Conservation (phyloP, 305 asterid genomes). For the Andrographis paniculata region DNA sequence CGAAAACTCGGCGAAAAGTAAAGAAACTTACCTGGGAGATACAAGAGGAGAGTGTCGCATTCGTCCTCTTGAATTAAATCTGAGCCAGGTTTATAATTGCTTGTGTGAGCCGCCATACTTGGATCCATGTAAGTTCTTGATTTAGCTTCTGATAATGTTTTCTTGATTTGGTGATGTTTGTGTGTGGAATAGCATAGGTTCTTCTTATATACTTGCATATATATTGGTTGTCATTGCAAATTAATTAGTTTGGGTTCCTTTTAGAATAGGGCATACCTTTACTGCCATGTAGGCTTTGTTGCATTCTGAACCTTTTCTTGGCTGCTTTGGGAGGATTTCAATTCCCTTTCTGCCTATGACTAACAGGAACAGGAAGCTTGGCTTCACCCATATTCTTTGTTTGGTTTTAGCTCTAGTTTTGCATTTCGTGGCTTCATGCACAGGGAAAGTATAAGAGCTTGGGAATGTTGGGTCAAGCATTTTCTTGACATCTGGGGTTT, state of each 20-base stretch:
- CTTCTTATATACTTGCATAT: no score
- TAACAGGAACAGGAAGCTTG: slow-evolving; percentile 14
- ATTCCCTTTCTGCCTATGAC: no score
- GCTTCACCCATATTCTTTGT: slow-evolving; percentile 21
- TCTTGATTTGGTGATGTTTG: no score
- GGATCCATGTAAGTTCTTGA: slow-evolving; percentile 24
- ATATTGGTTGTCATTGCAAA: neutral
- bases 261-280: neutral
- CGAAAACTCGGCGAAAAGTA: no score
- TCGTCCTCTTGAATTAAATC: slow-evolving; percentile 48
- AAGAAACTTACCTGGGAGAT: slow-evolving; percentile 49
- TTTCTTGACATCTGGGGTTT: no score
- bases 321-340: slow-evolving; percentile 7
- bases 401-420: neutral
- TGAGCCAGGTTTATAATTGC: slow-evolving; percentile 38
- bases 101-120: slow-evolving; percentile 20
- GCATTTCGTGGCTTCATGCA: slow-evolving; percentile 18
- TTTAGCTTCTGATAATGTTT: neutral
- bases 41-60: slow-evolving; percentile 41
- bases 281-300: neutral
- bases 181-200: no score
- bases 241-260: neutral
- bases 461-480: no score
- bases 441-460: slow-evolving; percentile 22
- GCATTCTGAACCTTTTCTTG: neutral